Conservation (phyloP, 2,329 filamentous ascomycete genomes). For the Colletotrichum noveboracense region DNA sequence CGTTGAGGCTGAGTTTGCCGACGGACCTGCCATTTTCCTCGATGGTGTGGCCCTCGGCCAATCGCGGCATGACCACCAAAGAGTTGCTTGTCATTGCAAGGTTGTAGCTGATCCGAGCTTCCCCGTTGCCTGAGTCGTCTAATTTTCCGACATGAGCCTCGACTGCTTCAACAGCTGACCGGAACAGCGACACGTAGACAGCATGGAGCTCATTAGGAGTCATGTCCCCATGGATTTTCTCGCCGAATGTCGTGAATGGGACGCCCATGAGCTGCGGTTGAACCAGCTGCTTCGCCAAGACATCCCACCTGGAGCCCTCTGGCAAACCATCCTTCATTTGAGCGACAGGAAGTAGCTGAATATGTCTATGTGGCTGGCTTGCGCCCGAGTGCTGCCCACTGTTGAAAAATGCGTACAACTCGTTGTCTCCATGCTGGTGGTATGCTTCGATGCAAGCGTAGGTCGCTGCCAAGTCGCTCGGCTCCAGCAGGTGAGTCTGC, state of each 20-base stretch:
- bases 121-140: conserved; percentile 34
- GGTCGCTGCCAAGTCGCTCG: conserved; percentile 64
- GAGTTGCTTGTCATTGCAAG: conserved; percentile 60
- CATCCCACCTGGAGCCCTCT: conserved; percentile 45
- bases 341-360: conserved; percentile 73
- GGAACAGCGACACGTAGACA: conserved; percentile 54
- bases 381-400: conserved; percentile 72
- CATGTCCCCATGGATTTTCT: conserved; percentile 39
- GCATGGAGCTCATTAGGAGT: conserved; percentile 40
- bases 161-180: conserved; percentile 46
- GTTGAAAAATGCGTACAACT: conserved; percentile 74
- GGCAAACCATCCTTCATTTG: conserved; percentile 62
- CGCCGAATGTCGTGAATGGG: conserved; percentile 52
- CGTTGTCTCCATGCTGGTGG: conserved; percentile 33
- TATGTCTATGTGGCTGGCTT: conserved; percentile 73
- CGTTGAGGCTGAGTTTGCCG: conserved; percentile 60
- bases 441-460: conserved; percentile 68
- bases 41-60: conserved; percentile 52
- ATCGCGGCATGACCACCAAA: conserved; percentile 61
- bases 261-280: conserved; percentile 22
- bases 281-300: conserved; percentile 49
- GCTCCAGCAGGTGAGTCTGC: conserved; percentile 69
- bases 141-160: conserved; percentile 14
- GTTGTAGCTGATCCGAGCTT: conserved; percentile 67
- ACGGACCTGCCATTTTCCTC: conserved; percentile 33